Conservation (phyloP, 169 alveolate species). For the Plasmodium inui region DNA sequence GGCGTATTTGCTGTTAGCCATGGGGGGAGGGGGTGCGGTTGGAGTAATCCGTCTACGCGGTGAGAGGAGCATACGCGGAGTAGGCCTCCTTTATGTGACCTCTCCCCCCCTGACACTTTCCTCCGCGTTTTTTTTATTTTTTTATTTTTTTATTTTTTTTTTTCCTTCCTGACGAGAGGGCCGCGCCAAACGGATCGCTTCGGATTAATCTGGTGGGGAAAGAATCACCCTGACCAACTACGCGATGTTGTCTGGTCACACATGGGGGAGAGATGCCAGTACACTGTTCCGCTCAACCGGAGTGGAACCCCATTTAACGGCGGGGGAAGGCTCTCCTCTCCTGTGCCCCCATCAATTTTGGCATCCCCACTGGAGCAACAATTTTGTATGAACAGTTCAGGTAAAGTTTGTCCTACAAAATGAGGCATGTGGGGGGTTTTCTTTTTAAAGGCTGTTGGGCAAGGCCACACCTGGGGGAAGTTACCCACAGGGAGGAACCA, state of each 20-base stretch:
- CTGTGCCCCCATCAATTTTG: background rate
- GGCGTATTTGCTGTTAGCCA: constrained; percentile 74
- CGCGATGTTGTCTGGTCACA: background rate
- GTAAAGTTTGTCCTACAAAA: background rate
- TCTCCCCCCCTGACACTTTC: background rate
- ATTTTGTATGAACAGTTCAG: constrained; percentile 2
- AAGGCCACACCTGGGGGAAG: no score
- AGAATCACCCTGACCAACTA: background rate
- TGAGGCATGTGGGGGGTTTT: background rate
- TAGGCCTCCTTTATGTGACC: background rate
- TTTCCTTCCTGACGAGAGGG: background rate
- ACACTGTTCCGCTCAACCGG: background rate
- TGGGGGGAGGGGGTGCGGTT: background rate
- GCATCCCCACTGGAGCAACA: background rate
- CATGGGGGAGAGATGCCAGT: background rate
- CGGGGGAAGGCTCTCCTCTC: background rate
- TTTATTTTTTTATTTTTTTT: no score
- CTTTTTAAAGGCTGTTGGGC: background rate
- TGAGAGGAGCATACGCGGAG: no score
- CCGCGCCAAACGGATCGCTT: background rate
- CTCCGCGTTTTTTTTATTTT: background rate
- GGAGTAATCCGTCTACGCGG: background rate
- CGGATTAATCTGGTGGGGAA: background rate
- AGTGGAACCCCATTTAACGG: background rate
- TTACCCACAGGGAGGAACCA: no score